Base-by-base conservation (phyloP, 306 rosid genomes). In the Psophocarpus tetragonolobus region DNA sequence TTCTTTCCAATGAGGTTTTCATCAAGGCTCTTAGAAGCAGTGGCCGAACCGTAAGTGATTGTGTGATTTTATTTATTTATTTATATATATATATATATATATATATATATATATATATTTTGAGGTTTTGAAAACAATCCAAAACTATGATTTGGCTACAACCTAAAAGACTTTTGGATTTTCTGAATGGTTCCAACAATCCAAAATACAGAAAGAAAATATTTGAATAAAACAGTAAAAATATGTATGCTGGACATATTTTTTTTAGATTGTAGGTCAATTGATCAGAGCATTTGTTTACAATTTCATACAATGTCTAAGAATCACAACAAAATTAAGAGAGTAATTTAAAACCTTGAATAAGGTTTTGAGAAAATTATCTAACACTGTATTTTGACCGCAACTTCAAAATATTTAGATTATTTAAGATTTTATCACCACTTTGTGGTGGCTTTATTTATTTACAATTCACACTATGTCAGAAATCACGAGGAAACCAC, bases 1-100 rank as follows among this genome's bases (percentile, higher is more conserved):
- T 95, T 58, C 97, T 95, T 68, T 92, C 99, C 78, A 92, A 95
- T 86, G 91, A 95, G 61, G 99, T 95, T 48, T 95, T 95, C 80
- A 82, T 90, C 33, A 95, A 95, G 90, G 99, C 99, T 83, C 80
- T 95, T 79, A 68, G 57, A 41, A 95, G 99, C 89, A 95, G 99
- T 78, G 97, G 99, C 68, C 84, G 97, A 83, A 95, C 99, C 3
- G 99, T 95, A 74, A 86, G 97, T 81, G 69, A 54, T 65, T 41
- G 15, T 63, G 42, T 66, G 23, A 56, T 56, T 39, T 56, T 32
- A 32, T 32, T 32, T n/a, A n/a, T n/a, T n/a, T n/a, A n/a, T n/a
- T n/a, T n/a, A n/a, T n/a, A n/a, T n/a, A n/a, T n/a, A n/a, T n/a
- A n/a, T n/a, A n/a, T n/a, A n/a, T n/a, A n/a, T n/a, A n/a, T n/a